Percentiles rank a stretch among this genome's conserved stretches.
These are phyloP conservation scores for Colletotrichum noveboracense DNA, from an alignment of 2,329 filamentous ascomycete genomes.

Conservation along the genomic window DNA sequence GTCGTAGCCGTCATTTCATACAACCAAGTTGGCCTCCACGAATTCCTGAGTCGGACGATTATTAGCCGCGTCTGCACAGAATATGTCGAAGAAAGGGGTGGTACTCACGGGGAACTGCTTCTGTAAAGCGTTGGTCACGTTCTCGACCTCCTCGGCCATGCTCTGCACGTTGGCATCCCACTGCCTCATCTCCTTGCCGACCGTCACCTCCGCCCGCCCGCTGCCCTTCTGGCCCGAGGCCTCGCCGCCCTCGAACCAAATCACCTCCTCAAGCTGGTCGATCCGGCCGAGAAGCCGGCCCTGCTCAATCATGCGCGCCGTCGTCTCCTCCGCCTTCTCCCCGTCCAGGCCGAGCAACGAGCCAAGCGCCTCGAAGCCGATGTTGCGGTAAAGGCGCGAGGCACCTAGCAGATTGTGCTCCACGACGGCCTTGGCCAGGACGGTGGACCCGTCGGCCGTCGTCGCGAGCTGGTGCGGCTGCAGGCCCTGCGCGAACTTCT, in stretches of 20 bases:
- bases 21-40: conserved; percentile 58
- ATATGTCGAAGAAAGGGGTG: conserved; percentile 11
- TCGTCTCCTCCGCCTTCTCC: conserved; percentile 87
- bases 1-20: conserved; percentile 27
- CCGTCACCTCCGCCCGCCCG: conserved; percentile 65
- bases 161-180: conserved; percentile 92
- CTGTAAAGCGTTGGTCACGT: conserved; percentile 81
- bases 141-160: conserved; percentile 88
- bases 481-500: conserved; percentile 81
- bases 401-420: conserved; percentile 94
- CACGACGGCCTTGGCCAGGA: conserved; percentile 89
- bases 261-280: conserved; percentile 88
- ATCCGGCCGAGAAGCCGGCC: conserved; percentile 86
- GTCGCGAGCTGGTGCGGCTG: conserved; percentile 88
- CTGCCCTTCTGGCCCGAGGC: conserved; percentile 73
- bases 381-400: conserved; percentile 80
- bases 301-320: conserved; percentile 95
- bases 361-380: conserved; percentile 77
- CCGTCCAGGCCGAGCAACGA: conserved; percentile 78
- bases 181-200: conserved; percentile 75
- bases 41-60: conserved; percentile 49
- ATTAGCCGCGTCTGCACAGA: conserved; percentile 13
- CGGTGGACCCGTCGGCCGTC: conserved; percentile 89
- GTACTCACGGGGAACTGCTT: conserved; percentile 73
- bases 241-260: conserved; percentile 83